Evolutionary conservation across 2,329 filamentous ascomycete genomes (phyloP).

Genomic region (Colletotrichum salicis): DNA sequence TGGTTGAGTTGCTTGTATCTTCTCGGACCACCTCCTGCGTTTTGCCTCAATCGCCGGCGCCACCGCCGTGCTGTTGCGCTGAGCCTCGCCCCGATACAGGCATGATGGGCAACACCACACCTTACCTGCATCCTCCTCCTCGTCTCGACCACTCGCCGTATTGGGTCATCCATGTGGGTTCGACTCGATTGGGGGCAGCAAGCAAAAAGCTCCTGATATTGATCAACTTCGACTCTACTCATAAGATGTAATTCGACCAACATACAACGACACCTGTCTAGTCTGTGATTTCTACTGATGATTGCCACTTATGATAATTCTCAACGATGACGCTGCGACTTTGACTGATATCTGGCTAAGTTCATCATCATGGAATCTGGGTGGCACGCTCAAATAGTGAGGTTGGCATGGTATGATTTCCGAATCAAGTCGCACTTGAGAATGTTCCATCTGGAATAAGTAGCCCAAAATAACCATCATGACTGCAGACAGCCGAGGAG

Average conservation of each 20-base stretch:
- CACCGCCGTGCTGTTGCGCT: slow-evolving; percentile 17
- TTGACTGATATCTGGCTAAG: not conserved
- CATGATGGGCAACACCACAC: slow-evolving; percentile 19
- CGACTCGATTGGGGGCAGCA: not conserved
- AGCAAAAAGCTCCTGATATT: not conserved
- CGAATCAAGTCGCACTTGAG: not conserved
- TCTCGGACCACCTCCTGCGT: slow-evolving; percentile 20
- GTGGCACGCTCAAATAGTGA: not conserved
- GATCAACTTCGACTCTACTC: no score
- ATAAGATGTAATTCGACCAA: not conserved
- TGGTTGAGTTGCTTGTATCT: slow-evolving; percentile 21
- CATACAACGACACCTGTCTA: not conserved
- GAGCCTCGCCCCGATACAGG: slow-evolving; percentile 31
- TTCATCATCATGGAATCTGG: not conserved
- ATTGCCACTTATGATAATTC: not conserved
- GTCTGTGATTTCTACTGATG: not conserved
- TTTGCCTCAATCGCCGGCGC: slow-evolving; percentile 7
- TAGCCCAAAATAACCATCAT: not conserved
- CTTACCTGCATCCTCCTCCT: not conserved
- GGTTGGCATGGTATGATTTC: not conserved
- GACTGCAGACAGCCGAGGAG: not conserved
- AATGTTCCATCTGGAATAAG: no score
- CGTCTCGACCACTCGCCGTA: not conserved
- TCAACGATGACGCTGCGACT: not conserved
- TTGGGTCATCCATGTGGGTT: no score